Evolutionary conservation across 805 yeast genomes (phyloP), one percentile per base, ranked within the genome.

Genomic region (Saturnispora galanensis): DNA sequence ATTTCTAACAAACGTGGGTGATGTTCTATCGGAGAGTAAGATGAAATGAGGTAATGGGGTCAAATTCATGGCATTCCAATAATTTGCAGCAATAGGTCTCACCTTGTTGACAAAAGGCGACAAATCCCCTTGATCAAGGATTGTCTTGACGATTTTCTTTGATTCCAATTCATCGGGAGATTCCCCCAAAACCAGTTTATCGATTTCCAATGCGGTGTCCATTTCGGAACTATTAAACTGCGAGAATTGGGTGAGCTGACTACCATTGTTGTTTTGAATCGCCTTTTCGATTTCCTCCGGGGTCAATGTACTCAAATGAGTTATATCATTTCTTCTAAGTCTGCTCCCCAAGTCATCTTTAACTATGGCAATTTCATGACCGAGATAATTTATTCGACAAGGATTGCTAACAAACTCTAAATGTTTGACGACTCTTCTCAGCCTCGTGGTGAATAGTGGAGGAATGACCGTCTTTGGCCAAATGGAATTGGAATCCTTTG

Each of bases 121-220:
- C 38, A 93, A 60, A 56, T 78, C 83, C 1, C 93, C 93, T 63
- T 93, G 99, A 56, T 86, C 95, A 10, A 93, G 62, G 0, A 93
- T 49, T 0, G 97, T 88, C 50, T 84, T 81, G 13, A 83, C 85
- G 2, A 88, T 62, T 55, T 81, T 81, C 50, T 86, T 70, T 0
- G 87, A 76, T 58, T 81, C 84, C 35, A 65, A 63, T 3, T 74
- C 60, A 41, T 74, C 76, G 5, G 75, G 59, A 0, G 79, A 50
- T 11, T 59, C 66, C 26, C 67, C 52, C 28, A 36, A 50, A 1
- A 57, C 38, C 10, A 62, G 38, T 35, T 51, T 55, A 46, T 61
- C 64, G 17, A 64, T 56, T 44, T 50, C 59, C 32, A 54, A 39
- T 11, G 55, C 54, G 35, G 54, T 60, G 16, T 29, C 43, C 6